Percentiles rank a stretch among this genome's conserved stretches.
Conservation (phyloP, 345 rosid genomes). For the sweet orange (Citrus sinensis) region DVS_A1.0 CM039168.1:27399501-27400000, state of each 20-base stretch:
- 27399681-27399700: neutral
- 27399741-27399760: neutral
- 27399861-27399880: slow-evolving; percentile 95
- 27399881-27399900: slow-evolving; percentile 89
- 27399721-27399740: neutral
- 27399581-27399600: neutral
- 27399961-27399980: slow-evolving; percentile 5
- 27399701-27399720: neutral
- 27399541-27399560: neutral
- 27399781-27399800: neutral
- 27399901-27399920: slow-evolving; percentile 95
- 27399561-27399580: neutral
- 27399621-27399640: neutral
- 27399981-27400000: neutral
- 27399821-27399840: neutral
- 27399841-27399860: slow-evolving; percentile 9
- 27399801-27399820: neutral
- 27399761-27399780: neutral
- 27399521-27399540: neutral
- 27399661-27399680: neutral
- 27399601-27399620: neutral
- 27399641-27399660: neutral
- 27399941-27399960: neutral
- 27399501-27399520: neutral
- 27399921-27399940: slow-evolving; percentile 91